phyloP scores from a whole-genome alignment of 2,329 filamentous ascomycete genomes.

The Teratosphaeria pseudoeucalypti region DNA sequence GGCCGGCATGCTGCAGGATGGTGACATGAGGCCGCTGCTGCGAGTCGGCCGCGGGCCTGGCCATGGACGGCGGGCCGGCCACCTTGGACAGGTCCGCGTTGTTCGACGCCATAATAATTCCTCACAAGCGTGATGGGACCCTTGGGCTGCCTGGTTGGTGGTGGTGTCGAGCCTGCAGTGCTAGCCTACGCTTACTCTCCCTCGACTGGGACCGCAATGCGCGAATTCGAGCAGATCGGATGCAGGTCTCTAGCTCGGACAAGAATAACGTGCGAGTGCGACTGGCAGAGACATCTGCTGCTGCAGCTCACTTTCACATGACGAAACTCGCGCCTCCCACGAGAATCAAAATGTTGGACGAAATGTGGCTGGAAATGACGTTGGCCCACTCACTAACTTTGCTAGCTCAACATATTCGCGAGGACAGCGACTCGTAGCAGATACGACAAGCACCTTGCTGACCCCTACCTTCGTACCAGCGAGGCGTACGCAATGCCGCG shows the following conservation, averaged over 20 bases:
- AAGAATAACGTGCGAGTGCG: not conserved
- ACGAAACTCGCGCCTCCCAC: not conserved
- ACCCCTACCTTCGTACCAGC: not conserved
- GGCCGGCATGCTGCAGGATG: not conserved
- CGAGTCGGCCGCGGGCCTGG: not conserved
- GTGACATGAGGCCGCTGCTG: not conserved
- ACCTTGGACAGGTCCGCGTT: not conserved
- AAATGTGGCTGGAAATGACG: not conserved
- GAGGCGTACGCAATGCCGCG: not conserved
- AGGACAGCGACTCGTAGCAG: not conserved
- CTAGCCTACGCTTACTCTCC: not conserved
- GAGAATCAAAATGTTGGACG: not conserved
- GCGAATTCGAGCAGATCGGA: not conserved
- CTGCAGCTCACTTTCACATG: not conserved
- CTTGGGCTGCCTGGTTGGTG: not conserved
- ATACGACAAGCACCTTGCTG: not conserved
- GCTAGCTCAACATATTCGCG: not conserved
- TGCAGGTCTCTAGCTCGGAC: not conserved
- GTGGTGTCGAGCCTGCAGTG: not conserved
- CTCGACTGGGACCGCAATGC: not conserved
- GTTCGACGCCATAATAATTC: not conserved
- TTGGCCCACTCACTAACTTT: not conserved
- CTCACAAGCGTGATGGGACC: not conserved
- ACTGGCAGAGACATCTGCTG: not conserved
- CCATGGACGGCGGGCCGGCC: conserved; percentile 2